Conservation (phyloP, 176 grass and related monocot species). For the Zea luxurians region DNA sequence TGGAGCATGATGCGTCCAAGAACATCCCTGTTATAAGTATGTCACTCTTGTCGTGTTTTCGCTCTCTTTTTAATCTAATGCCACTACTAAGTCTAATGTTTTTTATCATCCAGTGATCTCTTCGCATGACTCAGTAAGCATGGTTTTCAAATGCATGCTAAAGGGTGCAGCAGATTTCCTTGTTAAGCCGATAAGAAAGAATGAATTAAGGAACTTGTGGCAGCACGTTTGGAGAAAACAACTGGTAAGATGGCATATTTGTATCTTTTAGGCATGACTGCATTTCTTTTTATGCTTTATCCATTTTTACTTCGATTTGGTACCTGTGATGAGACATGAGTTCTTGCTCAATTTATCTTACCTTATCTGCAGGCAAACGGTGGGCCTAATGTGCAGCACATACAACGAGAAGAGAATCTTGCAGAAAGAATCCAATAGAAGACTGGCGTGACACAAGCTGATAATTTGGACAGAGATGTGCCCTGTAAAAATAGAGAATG, state of each 20-base stretch:
- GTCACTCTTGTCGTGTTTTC: background rate
- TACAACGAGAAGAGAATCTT: slow-evolving; percentile 47
- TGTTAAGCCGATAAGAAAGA: slow-evolving; percentile 94
- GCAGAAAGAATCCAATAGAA: slow-evolving; percentile 32
- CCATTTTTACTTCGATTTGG: background rate
- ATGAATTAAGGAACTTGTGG: slow-evolving; percentile 91
- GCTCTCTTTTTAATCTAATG: background rate
- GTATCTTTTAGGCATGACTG: slow-evolving; percentile 21
- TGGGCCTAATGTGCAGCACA: slow-evolving; percentile 42
- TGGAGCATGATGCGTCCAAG: slow-evolving; percentile 86
- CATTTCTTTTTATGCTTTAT: background rate
- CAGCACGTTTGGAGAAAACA: slow-evolving; percentile 99
- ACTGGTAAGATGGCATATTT: slow-evolving; percentile 52
- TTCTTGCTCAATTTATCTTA: slow-evolving; percentile 14
- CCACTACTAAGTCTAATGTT: background rate
- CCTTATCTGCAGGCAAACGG: slow-evolving; percentile 54
- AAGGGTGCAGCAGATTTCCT: slow-evolving; percentile 98
- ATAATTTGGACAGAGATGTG: slow-evolving; percentile 31
- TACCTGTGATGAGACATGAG: background rate
- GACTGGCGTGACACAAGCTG: slow-evolving; percentile 21
- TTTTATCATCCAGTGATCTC: slow-evolving; percentile 89
- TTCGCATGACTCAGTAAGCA: slow-evolving; percentile 91
- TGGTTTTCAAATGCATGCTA: slow-evolving; percentile 98
- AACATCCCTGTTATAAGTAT: slow-evolving; percentile 98
- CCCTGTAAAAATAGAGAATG: slow-evolving; percentile 54